Conservation (phyloP, 495 filamentous ascomycete species). For the Aspergillus leporis region DNA sequence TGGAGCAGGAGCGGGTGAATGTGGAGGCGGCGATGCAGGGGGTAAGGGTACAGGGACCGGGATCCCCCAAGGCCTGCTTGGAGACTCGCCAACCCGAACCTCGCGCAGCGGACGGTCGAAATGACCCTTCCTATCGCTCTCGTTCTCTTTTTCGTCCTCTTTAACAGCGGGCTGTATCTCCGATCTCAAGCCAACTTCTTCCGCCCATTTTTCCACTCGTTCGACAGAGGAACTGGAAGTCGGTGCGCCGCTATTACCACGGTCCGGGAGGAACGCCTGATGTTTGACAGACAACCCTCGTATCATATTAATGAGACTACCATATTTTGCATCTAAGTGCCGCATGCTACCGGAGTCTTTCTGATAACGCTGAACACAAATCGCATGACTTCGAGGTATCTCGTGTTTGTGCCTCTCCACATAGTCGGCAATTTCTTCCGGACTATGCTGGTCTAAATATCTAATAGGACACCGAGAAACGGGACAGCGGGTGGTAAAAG, state of each 20-base stretch:
- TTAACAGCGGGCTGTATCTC: conserved; percentile 28
- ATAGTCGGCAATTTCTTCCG: conserved; percentile 86
- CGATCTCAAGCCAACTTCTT: conserved; percentile 56
- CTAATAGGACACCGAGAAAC: conserved; percentile 87
- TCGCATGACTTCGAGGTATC: conserved; percentile 83
- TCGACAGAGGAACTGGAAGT: conserved; percentile 48
- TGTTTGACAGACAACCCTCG: conserved; percentile 81
- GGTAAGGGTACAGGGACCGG: conserved; percentile 58
- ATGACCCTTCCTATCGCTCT: conserved; percentile 48
- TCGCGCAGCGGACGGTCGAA: conserved; percentile 83
- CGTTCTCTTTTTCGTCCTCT: conserved; percentile 38
- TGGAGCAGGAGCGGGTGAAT: conserved; percentile 24
- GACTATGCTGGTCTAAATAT: conserved; percentile 83
- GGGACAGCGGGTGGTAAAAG: conserved; percentile 66
- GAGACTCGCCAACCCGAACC: conserved; percentile 83
- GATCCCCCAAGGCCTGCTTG: conserved; percentile 89
- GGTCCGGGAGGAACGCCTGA: conserved; percentile 71
- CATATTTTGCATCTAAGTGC: conserved; percentile 88
- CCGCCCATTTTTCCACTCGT: conserved; percentile 79
- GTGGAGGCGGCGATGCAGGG: conserved; percentile 20
- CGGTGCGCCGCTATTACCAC: conserved; percentile 45
- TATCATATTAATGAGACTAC: conserved; percentile 86
- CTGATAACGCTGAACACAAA: conserved; percentile 86
- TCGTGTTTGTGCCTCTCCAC: conserved; percentile 92
- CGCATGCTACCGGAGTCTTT: conserved; percentile 77